Base-by-base conservation (phyloP, 495 filamentous ascomycete species). In the Lasiosphaeria ovina region DNA sequence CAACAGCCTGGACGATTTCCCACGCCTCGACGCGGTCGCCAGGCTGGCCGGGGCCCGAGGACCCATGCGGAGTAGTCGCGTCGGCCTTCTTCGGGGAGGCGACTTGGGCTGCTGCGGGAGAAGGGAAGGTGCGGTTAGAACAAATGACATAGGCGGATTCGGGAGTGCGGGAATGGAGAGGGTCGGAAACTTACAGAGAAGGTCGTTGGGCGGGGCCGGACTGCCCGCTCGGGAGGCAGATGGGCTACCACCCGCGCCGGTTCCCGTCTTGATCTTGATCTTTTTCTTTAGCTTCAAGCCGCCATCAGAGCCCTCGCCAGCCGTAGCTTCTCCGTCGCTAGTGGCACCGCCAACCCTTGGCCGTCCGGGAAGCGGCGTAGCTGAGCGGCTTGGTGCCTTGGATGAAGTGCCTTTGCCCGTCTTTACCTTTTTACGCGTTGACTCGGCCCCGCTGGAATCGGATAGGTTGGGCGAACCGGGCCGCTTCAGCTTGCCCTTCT, bases 391-490 rank as follows among this genome's bases (percentile, higher is more conserved):
- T 2, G 74, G 66, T 52, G 77, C 77, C 32, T 72, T 54, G 5
- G 82, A 76, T 6, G 79, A 71, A 42, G 68, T 65, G n/a, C 65
- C 67, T 60, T 85, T 80, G 57, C 84, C 85, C 69, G 86, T 90
- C 76, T 94, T 96, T 44, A 83, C 79, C 82, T 96, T 97, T 79
- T 96, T 96, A 47, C 90, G 89, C 31, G 85, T 83, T 1, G 89
- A 89, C 69, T 98, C 94, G 61, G 89, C 93, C 52, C 92, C 95
- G 75, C 91, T 95, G 16, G 90, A 88, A 67, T 97, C 82, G 11
- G 94, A 97, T 17, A 87, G 80, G 64, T 90, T 87, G 6, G 93
- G 91, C 35, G 93, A 97, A 35, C 93, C 93, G 24, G 88, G 79
- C 16, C 94, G 87, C 75, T 97, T 98, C 51, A 93, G 85, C 53